Evolutionary conservation across 805 yeast genomes (phyloP).

Genomic region (Candida alai): DNA sequence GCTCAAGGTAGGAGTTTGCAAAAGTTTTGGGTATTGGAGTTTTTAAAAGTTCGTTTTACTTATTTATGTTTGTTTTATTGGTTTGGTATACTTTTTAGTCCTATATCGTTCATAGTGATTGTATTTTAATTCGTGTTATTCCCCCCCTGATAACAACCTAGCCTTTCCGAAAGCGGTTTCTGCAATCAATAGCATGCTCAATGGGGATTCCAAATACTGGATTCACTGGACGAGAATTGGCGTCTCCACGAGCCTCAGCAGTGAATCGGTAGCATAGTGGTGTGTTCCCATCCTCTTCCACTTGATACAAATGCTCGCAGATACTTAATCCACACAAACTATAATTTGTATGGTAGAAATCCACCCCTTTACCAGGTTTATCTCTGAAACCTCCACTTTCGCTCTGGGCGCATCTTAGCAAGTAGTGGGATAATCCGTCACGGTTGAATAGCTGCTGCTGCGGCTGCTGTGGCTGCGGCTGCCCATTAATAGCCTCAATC

Average conservation of each 20-base stretch:
- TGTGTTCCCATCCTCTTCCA: slow-evolving; percentile 10
- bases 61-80: too few relatives aligned
- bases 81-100: too few relatives aligned
- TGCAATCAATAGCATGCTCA: slow-evolving; percentile 5
- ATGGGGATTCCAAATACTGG: slow-evolving; percentile 28
- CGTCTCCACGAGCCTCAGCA: slow-evolving; percentile 9
- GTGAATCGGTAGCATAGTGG: slow-evolving; percentile 20
- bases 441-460: slow-evolving; percentile 42
- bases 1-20: not conserved
- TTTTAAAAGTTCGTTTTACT: not conserved
- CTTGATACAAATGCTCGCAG: slow-evolving; percentile 42
- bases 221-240: slow-evolving; percentile 17
- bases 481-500: slow-evolving; percentile 46
- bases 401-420: slow-evolving; percentile 72
- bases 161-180: slow-evolving; percentile 4
- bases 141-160: too few relatives aligned
- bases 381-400: slow-evolving; percentile 75
- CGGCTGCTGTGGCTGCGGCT: slow-evolving; percentile 5
- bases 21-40: not conserved
- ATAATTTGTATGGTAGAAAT: slow-evolving; percentile 90
- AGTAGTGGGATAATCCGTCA: slow-evolving; percentile 57
- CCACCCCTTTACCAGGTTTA: slow-evolving; percentile 79
- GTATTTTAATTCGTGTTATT: too few relatives aligned
- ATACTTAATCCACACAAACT: slow-evolving; percentile 70
- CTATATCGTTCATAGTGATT: too few relatives aligned